phyloP scores from a whole-genome alignment of 208 protist genomes.

The Acanthamoeba culbertsoni region DNA sequence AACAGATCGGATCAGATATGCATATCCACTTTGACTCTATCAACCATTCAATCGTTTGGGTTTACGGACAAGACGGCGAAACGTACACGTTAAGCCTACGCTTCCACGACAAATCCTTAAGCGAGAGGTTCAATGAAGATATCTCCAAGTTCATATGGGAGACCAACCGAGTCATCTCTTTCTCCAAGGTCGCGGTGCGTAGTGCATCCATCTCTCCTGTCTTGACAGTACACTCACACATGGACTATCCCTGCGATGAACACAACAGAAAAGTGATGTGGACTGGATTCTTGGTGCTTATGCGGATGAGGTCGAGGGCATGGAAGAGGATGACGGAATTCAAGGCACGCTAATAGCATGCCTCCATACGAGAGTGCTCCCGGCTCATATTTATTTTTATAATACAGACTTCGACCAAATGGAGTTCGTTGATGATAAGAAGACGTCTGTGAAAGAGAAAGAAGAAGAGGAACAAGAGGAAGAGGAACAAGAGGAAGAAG shows the following conservation, averaged over 20 bases:
- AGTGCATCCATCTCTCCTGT: background rate
- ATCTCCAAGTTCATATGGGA: constrained; percentile 35
- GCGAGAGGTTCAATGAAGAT: background rate
- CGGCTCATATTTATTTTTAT: too few species aligned
- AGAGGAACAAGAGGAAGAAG: constrained; percentile 18
- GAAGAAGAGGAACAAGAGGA: constrained; percentile 48
- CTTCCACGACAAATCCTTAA: background rate
- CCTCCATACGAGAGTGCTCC: too few species aligned
- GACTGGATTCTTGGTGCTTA: constrained; percentile 39
- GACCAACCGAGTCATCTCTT: background rate
- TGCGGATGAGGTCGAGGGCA: background rate
- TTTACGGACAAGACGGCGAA: background rate
- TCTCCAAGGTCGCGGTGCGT: background rate
- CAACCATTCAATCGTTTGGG: background rate
- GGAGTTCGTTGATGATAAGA: constrained; percentile 38
- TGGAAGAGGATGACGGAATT: constrained; percentile 24
- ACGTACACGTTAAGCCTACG: background rate
- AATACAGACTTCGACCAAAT: constrained; percentile 27
- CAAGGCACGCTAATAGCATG: constrained; percentile 8
- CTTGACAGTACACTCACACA: background rate
- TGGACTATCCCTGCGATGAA: background rate
- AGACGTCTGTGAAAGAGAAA: background rate
- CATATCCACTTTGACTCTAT: constrained; percentile 16
- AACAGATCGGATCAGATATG: background rate
- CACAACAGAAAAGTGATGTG: background rate